Evolutionary conservation across 2,329 filamentous ascomycete species (phyloP).

Genomic region (Ophiostoma australiae): DNA sequence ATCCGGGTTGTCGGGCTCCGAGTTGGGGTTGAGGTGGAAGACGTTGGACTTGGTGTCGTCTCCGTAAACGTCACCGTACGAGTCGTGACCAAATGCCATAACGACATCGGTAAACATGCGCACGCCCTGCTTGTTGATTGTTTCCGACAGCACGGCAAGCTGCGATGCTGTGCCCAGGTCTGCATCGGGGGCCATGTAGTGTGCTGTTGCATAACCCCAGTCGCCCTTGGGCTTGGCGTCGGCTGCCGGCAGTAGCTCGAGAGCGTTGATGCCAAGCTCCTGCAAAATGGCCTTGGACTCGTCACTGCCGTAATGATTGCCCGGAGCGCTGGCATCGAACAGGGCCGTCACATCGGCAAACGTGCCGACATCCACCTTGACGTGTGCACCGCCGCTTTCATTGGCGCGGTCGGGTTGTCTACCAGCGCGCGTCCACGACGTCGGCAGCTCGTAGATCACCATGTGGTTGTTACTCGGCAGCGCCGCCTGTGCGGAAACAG

Average conservation of each 20-base stretch:
- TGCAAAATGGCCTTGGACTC: neutral
- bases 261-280: constrained; percentile 31
- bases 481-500: neutral
- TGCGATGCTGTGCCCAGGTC: constrained; percentile 29
- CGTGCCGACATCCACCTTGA: constrained; percentile 28
- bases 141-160: constrained; percentile 26
- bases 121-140: constrained; percentile 24
- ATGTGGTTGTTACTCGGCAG: constrained; percentile 30
- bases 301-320: constrained; percentile 23
- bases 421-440: constrained; percentile 28
- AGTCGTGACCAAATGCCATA: constrained; percentile 31
- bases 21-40: constrained; percentile 29
- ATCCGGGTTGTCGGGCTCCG: constrained; percentile 29
- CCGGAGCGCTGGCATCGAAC: constrained; percentile 22
- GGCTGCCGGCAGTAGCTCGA: constrained; percentile 29
- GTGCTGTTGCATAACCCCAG: constrained; percentile 31
- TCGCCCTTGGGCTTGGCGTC: constrained; percentile 28
- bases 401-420: constrained; percentile 16
- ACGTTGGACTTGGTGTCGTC: constrained; percentile 25
- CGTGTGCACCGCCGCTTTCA: neutral
- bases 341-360: constrained; percentile 30
- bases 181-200: constrained; percentile 30
- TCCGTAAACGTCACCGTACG: constrained; percentile 22
- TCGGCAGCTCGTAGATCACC: constrained; percentile 31
- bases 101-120: constrained; percentile 30